Percentiles rank a stretch among this genome's conserved stretches.
These are phyloP conservation scores for Ilyonectria mors-panacis DNA, from an alignment of 2,329 filamentous ascomycete species.

Conservation along the genomic window DNA sequence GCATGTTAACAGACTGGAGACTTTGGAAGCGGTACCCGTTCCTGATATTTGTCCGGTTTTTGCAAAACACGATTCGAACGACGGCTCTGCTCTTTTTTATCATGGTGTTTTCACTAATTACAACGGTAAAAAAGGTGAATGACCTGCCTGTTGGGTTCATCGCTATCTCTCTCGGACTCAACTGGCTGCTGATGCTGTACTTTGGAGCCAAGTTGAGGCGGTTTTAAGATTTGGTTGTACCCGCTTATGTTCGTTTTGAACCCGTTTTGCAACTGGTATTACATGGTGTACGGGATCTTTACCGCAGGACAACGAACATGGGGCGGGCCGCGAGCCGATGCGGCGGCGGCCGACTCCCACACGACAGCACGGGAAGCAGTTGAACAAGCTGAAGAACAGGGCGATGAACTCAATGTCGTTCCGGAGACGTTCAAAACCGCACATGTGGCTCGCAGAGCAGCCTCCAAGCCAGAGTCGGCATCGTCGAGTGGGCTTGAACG, in stretches of 20 bases:
- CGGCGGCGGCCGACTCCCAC: constrained; percentile 81
- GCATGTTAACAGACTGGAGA: constrained; percentile 95
- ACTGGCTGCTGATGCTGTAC: constrained; percentile 97
- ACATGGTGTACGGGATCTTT: constrained; percentile 97
- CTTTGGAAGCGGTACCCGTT: constrained; percentile 94
- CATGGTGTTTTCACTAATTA: constrained; percentile 88
- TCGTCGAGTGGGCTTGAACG: constrained; percentile 58
- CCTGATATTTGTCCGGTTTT: constrained; percentile 87
- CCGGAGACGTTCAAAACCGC: constrained; percentile 85
- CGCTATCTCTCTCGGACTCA: constrained; percentile 90
- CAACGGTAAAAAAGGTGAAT: constrained; percentile 82
- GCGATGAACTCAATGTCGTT: constrained; percentile 91
- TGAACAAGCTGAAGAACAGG: constrained; percentile 81
- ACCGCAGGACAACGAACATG: constrained; percentile 95
- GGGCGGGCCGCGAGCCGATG: constrained; percentile 94
- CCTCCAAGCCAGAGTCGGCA: constrained; percentile 46
- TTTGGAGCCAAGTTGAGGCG: constrained; percentile 89
- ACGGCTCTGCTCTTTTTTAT: constrained; percentile 96
- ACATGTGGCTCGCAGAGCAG: constrained; percentile 62
- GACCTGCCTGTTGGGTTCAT: constrained; percentile 95
- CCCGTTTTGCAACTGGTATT: constrained; percentile 98
- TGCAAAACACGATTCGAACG: constrained; percentile 96
- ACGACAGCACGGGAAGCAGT: constrained; percentile 88
- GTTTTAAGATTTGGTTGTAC: constrained; percentile 96
- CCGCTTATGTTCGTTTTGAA: constrained; percentile 96